Evolutionary conservation across 2,329 filamentous ascomycete genomes (phyloP).

Genomic region (Penicillium expansum): DNA sequence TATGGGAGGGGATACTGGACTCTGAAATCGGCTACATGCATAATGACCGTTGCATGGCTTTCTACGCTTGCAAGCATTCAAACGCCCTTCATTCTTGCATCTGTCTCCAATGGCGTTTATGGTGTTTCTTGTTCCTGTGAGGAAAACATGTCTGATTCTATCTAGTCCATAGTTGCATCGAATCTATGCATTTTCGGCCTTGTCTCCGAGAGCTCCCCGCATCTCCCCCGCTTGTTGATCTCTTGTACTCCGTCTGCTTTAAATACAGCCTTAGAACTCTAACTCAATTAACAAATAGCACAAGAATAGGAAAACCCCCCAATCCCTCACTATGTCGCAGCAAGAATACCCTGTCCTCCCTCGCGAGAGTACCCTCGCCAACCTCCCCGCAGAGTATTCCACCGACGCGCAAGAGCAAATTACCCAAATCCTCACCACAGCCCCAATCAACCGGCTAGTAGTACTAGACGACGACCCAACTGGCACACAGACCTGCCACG

Average conservation of each 20-base stretch:
- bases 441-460: conserved; percentile 31
- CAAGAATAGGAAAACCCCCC: neutral
- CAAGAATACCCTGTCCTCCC: conserved; percentile 26
- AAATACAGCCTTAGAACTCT: too few species aligned
- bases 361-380: conserved; percentile 25
- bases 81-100: conserved; percentile 16
- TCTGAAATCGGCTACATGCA: conserved; percentile 12
- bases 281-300: neutral
- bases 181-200: conserved; percentile 17
- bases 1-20: conserved; percentile 17
- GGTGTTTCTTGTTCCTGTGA: conserved; percentile 9
- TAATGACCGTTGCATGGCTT: conserved; percentile 19
- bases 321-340: conserved; percentile 17
- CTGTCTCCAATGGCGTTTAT: conserved; percentile 22
- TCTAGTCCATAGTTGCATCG: conserved; percentile 8
- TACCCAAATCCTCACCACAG: conserved; percentile 26
- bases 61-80: conserved; percentile 17
- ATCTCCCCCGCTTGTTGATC: conserved; percentile 10
- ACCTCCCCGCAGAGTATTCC: conserved; percentile 31
- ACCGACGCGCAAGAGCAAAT: conserved; percentile 33
- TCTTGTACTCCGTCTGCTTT: neutral
- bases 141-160: conserved; percentile 14
- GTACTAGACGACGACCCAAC: conserved; percentile 57
- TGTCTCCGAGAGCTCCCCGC: conserved; percentile 16
- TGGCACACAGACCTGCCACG: conserved; percentile 61